Percentiles rank a stretch among this genome's conserved stretches.
Evolutionary conservation across 1,284 basidiomycete genomes (phyloP).

Genomic region (Hemileccinum hortonii): DNA sequence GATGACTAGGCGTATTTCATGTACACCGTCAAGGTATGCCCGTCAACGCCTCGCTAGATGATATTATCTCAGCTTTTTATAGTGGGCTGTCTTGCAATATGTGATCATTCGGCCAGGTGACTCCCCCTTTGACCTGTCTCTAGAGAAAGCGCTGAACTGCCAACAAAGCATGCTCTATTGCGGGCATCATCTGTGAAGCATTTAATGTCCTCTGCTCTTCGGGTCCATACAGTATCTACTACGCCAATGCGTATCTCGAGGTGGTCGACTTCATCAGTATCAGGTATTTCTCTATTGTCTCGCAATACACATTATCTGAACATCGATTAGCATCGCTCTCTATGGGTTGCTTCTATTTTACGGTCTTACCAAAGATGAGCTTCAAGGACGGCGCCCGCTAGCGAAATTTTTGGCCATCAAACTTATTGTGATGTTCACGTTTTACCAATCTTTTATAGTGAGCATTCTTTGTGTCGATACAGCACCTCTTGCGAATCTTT

Average conservation of each 20-base stretch:
- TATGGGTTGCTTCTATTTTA: constrained; percentile 84
- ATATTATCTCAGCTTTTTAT: constrained; percentile 2
- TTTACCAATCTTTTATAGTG: constrained; percentile 75
- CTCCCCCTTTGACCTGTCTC: constrained; percentile 12
- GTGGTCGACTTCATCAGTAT: constrained; percentile 77
- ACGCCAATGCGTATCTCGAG: constrained; percentile 71
- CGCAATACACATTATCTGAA: constrained; percentile 1
- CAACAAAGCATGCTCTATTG: constrained; percentile 49
- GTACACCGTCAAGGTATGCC: constrained; percentile 75
- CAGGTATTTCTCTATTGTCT: constrained; percentile 46
- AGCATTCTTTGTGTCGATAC: constrained; percentile 24
- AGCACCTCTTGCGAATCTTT: neutral
- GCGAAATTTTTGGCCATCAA: constrained; percentile 85
- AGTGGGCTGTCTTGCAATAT: constrained; percentile 85
- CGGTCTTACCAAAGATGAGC: constrained; percentile 73
- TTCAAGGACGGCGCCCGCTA: constrained; percentile 72
- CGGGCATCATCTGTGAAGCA: constrained; percentile 72
- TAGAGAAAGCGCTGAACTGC: constrained; percentile 28
- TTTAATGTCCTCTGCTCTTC: constrained; percentile 66
- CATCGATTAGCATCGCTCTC: constrained; percentile 58
- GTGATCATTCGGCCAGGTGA: constrained; percentile 74
- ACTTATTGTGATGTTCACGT: constrained; percentile 83
- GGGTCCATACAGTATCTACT: constrained; percentile 58
- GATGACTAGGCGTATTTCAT: constrained; percentile 72
- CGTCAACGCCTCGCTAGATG: neutral